phyloP scores from a whole-genome alignment of 495 filamentous ascomycete genomes.

The Thermothielavioides terrestris region DNA sequence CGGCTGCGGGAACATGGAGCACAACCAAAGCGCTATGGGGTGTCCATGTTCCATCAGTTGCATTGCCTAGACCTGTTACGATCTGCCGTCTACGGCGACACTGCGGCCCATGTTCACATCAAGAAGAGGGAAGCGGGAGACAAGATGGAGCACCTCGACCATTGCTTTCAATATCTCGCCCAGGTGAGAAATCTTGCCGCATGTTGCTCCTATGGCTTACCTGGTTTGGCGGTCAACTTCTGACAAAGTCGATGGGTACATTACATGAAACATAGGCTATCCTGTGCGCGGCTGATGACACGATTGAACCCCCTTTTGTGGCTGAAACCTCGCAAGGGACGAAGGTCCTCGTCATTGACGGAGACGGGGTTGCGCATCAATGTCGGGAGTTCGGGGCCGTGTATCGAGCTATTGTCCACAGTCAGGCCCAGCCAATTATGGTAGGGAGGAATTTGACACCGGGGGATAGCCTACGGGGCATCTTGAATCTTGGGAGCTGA shows the following conservation, averaged over 20 bases:
- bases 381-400: background rate
- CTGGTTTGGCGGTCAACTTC: too few relatives aligned
- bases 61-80: background rate
- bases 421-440: background rate
- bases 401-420: background rate
- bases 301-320: background rate
- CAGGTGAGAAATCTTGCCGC: background rate
- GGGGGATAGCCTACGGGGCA: background rate
- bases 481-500: too few relatives aligned
- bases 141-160: background rate
- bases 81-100: background rate
- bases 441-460: background rate
- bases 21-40: background rate
- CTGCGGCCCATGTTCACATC: background rate
- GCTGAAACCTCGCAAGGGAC: background rate
- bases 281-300: background rate
- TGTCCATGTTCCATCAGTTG: conserved; percentile 1
- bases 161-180: background rate
- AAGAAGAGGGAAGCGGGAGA: background rate
- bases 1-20: background rate
- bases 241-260: too few relatives aligned
- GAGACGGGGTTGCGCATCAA: background rate
- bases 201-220: too few relatives aligned
- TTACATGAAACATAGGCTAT: background rate
- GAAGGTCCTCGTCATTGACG: background rate